Evolutionary conservation across 371 early-diverging fungal genomes (phyloP), one percentile per base, ranked within the genome.

Genomic region (Vairimorpha necatrix): DNA sequence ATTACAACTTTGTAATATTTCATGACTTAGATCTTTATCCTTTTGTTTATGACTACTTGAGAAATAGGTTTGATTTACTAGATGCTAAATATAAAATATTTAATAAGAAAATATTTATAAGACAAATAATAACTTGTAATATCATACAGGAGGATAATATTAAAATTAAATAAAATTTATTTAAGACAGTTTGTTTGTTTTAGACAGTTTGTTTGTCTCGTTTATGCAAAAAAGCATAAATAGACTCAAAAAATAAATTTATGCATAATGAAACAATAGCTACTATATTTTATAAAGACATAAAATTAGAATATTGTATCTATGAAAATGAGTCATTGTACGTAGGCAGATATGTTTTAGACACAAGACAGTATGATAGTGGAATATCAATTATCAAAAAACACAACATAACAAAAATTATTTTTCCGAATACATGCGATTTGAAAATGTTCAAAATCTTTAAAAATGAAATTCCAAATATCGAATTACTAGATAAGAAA

Each of bases 151-250:
- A 42, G 16, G 16, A 42, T 9, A 42, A 16, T 42, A 42, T 42
- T 9, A 42, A 42, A 42, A 42, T 42, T 42, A 42, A 42, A 9
- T 42, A 42, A 42, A 42, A 42, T 42, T n/a, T n/a, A 16, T 9
- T 42, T 9, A 42, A 9, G 42, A 42, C 7, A 42, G 16, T 9
- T 42, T 7, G 42, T 9, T 42, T 42, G 42, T 16, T 42, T 42
- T 42, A 42, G 16, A 50, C n/a, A n/a, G 50, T 50, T 50, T 50
- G 50, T 50, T 50, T 50, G n/a, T 50, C 22, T 50, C n/a, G 4
- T 50, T 50, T 50, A 50, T 50, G 50, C 50, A 50, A 50, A 50
- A 50, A 50, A 50, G n/a, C 22, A 50, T 50, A 50, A 50, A 50
- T 50, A 50, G 22, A 13, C 22, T 50, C 22, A 3, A 50, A n/a